Percentiles rank a stretch among this genome's conserved stretches.
Evolutionary conservation across 2,329 filamentous ascomycete species (phyloP).

Genomic region (Colletotrichum sp.): DNA sequence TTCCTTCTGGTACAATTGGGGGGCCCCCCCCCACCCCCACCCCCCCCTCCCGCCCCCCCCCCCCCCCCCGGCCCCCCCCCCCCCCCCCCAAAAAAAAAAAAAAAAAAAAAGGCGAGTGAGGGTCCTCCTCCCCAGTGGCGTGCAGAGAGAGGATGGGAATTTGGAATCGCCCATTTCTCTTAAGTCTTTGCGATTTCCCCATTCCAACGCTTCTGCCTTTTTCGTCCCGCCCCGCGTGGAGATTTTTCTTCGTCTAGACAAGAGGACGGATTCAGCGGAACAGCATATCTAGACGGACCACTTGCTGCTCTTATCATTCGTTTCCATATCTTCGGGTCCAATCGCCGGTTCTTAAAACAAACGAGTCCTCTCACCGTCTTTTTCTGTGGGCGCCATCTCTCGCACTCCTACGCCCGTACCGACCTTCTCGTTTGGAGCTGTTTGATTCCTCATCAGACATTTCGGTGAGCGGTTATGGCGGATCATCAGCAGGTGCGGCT

Average conservation of each 20-base stretch:
- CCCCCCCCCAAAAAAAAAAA: too few relatives aligned
- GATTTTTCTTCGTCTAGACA: neutral
- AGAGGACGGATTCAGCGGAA: neutral
- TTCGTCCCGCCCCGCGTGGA: neutral
- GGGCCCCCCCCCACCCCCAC: too few relatives aligned
- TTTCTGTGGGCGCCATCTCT: neutral
- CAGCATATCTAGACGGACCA: neutral
- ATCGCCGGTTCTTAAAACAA: neutral
- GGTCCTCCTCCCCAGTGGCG: neutral
- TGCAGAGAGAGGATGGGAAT: neutral
- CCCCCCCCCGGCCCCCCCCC: too few relatives aligned
- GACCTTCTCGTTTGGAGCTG: neutral
- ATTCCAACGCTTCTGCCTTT: neutral
- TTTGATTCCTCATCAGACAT: neutral
- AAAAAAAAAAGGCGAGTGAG: neutral
- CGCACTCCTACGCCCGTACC: neutral
- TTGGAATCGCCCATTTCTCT: conserved; percentile 9
- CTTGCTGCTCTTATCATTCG: neutral
- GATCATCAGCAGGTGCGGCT: conserved; percentile 5
- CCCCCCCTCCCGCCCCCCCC: too few relatives aligned
- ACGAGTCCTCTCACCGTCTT: neutral
- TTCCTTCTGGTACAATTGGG: too few relatives aligned
- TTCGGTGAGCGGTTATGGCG: neutral
- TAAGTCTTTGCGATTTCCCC: neutral
- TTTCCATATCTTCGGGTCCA: neutral